A percentile compares a stretch with the other conserved stretches of the same genome.
phyloP scores from a whole-genome alignment of 2,329 filamentous ascomycete species.

The Penicillium sp. region DNA sequence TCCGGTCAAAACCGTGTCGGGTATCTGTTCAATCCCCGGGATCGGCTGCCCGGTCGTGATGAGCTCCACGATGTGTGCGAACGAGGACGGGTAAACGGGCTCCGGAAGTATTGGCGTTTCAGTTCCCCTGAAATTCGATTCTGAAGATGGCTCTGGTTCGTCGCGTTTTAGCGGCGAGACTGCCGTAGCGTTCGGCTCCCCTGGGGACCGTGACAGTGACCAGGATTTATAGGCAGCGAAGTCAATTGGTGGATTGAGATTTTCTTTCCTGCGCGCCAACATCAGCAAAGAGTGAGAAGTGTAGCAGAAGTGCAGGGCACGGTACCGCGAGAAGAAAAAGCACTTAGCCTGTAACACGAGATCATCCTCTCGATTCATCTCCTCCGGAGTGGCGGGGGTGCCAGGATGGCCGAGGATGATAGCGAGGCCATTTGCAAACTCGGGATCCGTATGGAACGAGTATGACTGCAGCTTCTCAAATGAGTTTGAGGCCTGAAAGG shows the following conservation, averaged over 20 bases:
- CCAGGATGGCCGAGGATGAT: slow-evolving; percentile 46
- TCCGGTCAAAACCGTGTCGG: slow-evolving; percentile 71
- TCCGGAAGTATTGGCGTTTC: slow-evolving; percentile 19
- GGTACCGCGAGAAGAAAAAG: slow-evolving; percentile 49
- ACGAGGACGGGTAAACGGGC: slow-evolving; percentile 73
- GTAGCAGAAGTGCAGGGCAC: background rate
- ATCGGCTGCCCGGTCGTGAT: slow-evolving; percentile 80
- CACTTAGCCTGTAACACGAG: slow-evolving; percentile 48
- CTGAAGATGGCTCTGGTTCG: background rate
- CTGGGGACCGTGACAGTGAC: slow-evolving; percentile 38
- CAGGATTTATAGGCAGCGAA: slow-evolving; percentile 68
- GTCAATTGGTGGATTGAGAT: slow-evolving; percentile 52
- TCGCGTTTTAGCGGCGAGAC: background rate
- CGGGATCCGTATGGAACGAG: slow-evolving; percentile 41
- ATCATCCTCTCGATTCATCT: slow-evolving; percentile 40
- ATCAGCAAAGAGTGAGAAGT: background rate
- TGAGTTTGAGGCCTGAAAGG: slow-evolving; percentile 7
- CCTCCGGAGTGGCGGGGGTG: slow-evolving; percentile 37
- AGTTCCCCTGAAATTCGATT: slow-evolving; percentile 6
- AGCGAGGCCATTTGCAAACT: slow-evolving; percentile 49
- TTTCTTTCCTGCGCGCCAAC: slow-evolving; percentile 35
- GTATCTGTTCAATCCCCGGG: slow-evolving; percentile 83
- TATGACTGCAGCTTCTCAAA: slow-evolving; percentile 40
- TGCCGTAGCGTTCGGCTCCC: background rate
- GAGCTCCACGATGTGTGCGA: slow-evolving; percentile 81